A percentile compares a stretch with the other conserved stretches of the same genome.
These are phyloP conservation scores for Dioscorea cayenensis DNA, from an alignment of 116 monocot species.

Conservation along the genomic window DNA sequence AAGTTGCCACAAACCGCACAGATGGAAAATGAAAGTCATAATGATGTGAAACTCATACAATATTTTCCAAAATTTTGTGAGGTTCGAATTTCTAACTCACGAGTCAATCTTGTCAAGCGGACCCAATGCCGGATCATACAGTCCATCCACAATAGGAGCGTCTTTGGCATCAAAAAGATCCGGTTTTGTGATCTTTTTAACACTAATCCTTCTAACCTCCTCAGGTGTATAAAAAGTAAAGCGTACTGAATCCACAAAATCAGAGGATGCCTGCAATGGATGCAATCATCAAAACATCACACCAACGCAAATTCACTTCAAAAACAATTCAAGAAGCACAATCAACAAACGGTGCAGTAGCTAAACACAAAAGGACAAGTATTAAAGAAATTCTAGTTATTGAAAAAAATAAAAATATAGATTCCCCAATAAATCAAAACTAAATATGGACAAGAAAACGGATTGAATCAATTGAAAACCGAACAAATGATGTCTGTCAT, in stretches of 20 bases:
- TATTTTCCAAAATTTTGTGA: too few relatives aligned
- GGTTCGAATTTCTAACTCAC: constrained; percentile 27
- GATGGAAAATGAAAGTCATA: too few relatives aligned
- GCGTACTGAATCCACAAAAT: constrained; percentile 31
- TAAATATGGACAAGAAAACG: too few relatives aligned
- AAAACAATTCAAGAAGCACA: background rate
- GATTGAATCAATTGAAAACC: too few relatives aligned
- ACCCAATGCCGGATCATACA: constrained; percentile 59
- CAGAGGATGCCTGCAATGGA: constrained; percentile 48
- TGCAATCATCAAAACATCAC: background rate
- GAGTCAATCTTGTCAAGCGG: constrained; percentile 41
- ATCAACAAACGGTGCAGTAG: too few relatives aligned
- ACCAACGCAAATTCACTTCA: background rate
- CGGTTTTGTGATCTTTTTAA: constrained; percentile 52
- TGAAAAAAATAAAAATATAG: too few relatives aligned
- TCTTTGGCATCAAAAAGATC: constrained; percentile 57
- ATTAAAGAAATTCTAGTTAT: too few relatives aligned
- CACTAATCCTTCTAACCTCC: constrained; percentile 52
- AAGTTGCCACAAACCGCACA: too few relatives aligned
- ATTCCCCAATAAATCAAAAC: too few relatives aligned
- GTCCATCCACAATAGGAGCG: constrained; percentile 38
- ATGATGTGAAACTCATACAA: too few relatives aligned
- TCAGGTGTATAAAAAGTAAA: constrained; percentile 50
- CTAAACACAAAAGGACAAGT: too few relatives aligned
- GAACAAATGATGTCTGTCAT: too few relatives aligned